These are phyloP conservation scores for Malassezia japonica DNA, from an alignment of 1,284 basidiomycete genomes.

Conservation along the genomic window DNA sequence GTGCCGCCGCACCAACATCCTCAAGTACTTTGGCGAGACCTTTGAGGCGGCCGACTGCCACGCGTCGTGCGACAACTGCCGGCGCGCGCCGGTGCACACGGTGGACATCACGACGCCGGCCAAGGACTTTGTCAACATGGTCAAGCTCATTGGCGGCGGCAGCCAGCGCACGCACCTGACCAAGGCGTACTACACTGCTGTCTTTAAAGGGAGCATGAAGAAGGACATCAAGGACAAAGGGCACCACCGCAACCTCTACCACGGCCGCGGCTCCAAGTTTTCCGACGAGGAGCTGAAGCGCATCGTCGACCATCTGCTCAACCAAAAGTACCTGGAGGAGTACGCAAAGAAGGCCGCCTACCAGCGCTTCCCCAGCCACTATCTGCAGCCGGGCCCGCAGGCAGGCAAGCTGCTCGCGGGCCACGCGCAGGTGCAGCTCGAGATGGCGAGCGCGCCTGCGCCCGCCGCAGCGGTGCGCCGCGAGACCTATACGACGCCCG, in stretches of 20 bases:
- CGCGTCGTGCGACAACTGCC: conserved; percentile 66
- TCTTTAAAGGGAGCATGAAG: conserved; percentile 59
- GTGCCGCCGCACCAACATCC: conserved; percentile 74
- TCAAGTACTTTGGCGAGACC: conserved; percentile 61
- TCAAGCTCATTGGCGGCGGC: conserved; percentile 52
- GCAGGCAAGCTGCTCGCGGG: conserved; percentile 5
- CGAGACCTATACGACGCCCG: background rate
- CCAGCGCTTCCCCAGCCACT: conserved; percentile 16
- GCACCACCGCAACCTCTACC: conserved; percentile 49
- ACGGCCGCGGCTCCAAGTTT: conserved; percentile 8
- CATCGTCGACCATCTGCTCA: conserved; percentile 11
- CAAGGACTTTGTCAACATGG: conserved; percentile 54
- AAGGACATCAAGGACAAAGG: conserved; percentile 54
- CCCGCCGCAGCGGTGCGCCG: background rate
- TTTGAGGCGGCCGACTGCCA: conserved; percentile 58
- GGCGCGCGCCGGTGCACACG: conserved; percentile 18
- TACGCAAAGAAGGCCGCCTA: conserved; percentile 5
- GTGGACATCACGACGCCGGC: conserved; percentile 57
- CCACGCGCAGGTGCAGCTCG: background rate
- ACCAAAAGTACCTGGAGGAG: conserved; percentile 6
- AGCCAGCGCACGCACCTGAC: conserved; percentile 51
- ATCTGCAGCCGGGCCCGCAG: conserved; percentile 2
- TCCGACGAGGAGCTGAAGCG: conserved; percentile 13
- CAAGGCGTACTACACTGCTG: conserved; percentile 53
- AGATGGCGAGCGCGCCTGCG: conserved; percentile 1